Percentiles rank a stretch among this genome's conserved stretches.
Conservation (phyloP, 2,329 filamentous ascomycete species). For the Pestalotiopsis fici region DNA sequence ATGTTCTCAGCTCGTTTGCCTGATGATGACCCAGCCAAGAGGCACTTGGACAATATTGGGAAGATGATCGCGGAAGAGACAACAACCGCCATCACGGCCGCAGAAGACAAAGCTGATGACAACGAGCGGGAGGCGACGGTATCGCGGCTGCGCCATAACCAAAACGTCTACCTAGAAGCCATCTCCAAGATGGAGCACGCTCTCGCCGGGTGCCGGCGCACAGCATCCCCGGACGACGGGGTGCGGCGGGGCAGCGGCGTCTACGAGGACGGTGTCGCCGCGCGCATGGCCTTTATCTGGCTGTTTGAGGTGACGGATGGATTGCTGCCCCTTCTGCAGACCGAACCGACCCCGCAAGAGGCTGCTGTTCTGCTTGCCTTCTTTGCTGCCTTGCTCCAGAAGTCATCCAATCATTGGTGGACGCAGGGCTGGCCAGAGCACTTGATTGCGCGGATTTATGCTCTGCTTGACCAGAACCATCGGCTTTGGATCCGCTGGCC, state of each 20-base stretch:
- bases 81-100: no score
- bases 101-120: background rate
- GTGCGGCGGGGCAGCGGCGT: background rate
- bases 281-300: conserved; percentile 32
- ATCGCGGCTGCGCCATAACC: background rate
- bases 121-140: background rate
- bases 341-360: background rate
- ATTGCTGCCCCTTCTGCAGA: background rate
- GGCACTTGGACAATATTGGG: background rate
- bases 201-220: background rate
- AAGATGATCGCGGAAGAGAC: background rate
- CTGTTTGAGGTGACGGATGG: conserved; percentile 28
- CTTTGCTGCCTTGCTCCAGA: conserved; percentile 2
- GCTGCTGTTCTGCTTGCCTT: conserved; percentile 32
- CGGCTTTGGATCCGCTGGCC: conserved; percentile 8
- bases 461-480: conserved; percentile 6
- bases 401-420: conserved; percentile 1
- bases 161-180: background rate
- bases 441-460: background rate
- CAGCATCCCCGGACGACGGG: no score
- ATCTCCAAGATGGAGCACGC: background rate
- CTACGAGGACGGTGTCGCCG: background rate
- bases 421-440: conserved; percentile 5
- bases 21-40: background rate
- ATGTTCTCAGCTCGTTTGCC: background rate